These are phyloP conservation scores for Mucor indicus DNA, from an alignment of 371 early-diverging fungal species.

Conservation along the genomic window DNA sequence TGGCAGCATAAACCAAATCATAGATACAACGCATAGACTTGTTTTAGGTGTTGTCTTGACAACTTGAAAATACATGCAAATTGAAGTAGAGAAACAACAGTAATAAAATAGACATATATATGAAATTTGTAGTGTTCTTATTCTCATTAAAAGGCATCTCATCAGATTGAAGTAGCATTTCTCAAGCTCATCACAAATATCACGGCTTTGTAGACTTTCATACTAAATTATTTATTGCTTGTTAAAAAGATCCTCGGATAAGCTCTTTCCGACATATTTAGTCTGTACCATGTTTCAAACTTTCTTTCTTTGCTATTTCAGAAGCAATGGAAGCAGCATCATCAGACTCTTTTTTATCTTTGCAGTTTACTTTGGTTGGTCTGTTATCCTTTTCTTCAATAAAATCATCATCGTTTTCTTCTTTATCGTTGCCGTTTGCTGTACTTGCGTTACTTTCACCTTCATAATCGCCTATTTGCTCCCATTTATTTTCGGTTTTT, in stretches of 20 bases:
- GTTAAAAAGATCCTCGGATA: too few relatives aligned
- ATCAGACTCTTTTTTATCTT: constrained; percentile 5
- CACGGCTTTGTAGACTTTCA: constrained; percentile 31
- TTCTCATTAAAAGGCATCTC: constrained; percentile 34
- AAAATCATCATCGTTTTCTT: constrained; percentile 7
- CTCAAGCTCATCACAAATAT: constrained; percentile 38
- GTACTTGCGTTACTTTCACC: background rate
- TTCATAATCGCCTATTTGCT: constrained; percentile 20
- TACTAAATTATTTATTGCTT: too few relatives aligned
- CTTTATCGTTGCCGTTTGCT: background rate
- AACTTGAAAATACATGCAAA: constrained; percentile 73
- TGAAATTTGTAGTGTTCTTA: constrained; percentile 36
- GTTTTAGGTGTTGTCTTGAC: constrained; percentile 73
- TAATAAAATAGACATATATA: constrained; percentile 32
- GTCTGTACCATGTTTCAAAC: background rate
- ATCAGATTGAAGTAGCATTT: constrained; percentile 39
- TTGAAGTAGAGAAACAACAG: constrained; percentile 49
- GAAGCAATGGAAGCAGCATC: constrained; percentile 13
- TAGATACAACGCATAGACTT: constrained; percentile 65
- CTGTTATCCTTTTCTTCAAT: too few relatives aligned
- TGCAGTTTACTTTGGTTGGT: background rate
- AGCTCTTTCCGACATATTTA: too few relatives aligned
- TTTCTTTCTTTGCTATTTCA: constrained; percentile 3
- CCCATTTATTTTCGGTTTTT: constrained; percentile 6
- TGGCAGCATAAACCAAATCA: background rate